phyloP scores from a whole-genome alignment of 139 green algal species.

The Tetraselmis chui region DNA sequence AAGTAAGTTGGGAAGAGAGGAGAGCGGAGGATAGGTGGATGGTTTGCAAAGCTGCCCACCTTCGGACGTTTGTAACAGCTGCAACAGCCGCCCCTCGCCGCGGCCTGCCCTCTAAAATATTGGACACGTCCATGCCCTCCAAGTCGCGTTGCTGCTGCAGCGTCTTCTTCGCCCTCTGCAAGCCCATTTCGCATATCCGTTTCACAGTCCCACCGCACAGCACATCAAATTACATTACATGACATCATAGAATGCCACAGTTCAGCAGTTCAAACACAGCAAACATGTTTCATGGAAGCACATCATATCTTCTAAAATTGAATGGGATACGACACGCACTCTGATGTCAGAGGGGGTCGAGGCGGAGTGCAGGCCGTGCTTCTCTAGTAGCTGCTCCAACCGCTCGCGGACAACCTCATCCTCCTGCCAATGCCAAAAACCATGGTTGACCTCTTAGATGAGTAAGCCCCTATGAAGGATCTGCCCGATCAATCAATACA shows the following conservation, averaged over 20 bases:
- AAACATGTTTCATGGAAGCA: no score
- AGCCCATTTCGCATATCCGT: no score
- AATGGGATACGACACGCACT: no score
- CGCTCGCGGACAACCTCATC: background rate
- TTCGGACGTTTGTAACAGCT: background rate
- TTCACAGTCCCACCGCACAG: no score
- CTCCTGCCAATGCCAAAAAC: slow-evolving; percentile 9
- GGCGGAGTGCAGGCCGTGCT: slow-evolving; percentile 21
- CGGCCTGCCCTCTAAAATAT: slow-evolving; percentile 52
- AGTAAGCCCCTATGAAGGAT: slow-evolving; percentile 18
- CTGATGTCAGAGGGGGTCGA: slow-evolving; percentile 18
- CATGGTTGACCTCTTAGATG: slow-evolving; percentile 13
- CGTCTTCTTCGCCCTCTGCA: slow-evolving; percentile 25
- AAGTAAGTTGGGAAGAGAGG: background rate
- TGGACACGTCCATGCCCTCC: slow-evolving; percentile 69
- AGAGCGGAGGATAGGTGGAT: no score
- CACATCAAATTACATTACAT: no score
- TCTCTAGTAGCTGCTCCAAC: slow-evolving; percentile 25
- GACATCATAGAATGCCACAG: no score
- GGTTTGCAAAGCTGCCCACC: background rate
- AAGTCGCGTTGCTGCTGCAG: slow-evolving; percentile 49
- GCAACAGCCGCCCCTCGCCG: slow-evolving; percentile 7
- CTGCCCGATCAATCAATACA: slow-evolving; percentile 13
- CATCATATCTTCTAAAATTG: no score
- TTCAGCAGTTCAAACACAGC: no score